Conservation (phyloP, 140 eudicot species). For the Cichorium intybus region DNA sequence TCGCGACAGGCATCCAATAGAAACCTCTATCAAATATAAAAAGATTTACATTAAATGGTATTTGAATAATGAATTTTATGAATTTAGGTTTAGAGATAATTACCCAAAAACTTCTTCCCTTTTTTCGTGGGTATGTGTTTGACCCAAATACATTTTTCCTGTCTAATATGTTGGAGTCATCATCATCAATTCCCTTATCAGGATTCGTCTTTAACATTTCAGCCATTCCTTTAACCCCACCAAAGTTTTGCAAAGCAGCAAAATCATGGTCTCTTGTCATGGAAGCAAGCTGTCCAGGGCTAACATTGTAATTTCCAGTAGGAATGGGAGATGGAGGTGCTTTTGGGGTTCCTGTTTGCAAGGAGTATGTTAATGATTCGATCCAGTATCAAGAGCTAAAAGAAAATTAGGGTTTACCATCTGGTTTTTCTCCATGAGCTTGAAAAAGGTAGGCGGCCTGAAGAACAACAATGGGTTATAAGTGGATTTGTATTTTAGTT, state of each 20-base stretch:
- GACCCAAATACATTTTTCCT: slow-evolving; percentile 75
- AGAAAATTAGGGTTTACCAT: slow-evolving; percentile 36
- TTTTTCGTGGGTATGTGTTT: slow-evolving; percentile 86
- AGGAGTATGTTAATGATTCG: slow-evolving; percentile 5
- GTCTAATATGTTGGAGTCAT: slow-evolving; percentile 52
- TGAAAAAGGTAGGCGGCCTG: slow-evolving; percentile 87
- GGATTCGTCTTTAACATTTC: slow-evolving; percentile 57
- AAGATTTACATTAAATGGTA: background rate
- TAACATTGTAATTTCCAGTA: slow-evolving; percentile 51
- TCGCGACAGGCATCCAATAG: slow-evolving; percentile 87
- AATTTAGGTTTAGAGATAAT: background rate
- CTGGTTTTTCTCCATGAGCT: slow-evolving; percentile 45
- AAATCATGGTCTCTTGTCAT: slow-evolving; percentile 74
- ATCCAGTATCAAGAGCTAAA: slow-evolving; percentile 2
- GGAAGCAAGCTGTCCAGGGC: slow-evolving; percentile 59
- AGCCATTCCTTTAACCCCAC: slow-evolving; percentile 77
- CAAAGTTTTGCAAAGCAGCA: slow-evolving; percentile 59
- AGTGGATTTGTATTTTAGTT: background rate
- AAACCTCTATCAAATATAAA: slow-evolving; percentile 45
- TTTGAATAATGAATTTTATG: background rate
- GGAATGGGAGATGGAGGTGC: slow-evolving; percentile 41
- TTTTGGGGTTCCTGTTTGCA: slow-evolving; percentile 43
- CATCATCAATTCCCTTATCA: slow-evolving; percentile 71
- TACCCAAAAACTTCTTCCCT: slow-evolving; percentile 86
- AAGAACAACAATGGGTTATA: slow-evolving; percentile 13